These are phyloP conservation scores for Penicillium sp. DNA, from an alignment of 2,329 filamentous ascomycete species.

Conservation along the genomic window DNA sequence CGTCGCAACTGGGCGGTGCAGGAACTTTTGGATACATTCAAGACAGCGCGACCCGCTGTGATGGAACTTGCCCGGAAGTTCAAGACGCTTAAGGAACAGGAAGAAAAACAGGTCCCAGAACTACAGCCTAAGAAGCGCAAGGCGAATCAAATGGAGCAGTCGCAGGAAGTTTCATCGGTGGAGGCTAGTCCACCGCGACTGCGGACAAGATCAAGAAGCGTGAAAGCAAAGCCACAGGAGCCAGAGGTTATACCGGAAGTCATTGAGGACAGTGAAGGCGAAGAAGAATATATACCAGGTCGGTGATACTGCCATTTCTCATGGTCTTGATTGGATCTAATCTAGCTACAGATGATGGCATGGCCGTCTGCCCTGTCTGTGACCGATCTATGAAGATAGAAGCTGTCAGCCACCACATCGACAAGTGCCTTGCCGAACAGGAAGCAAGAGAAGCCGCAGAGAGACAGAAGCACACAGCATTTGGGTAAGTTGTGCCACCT, in stretches of 20 bases:
- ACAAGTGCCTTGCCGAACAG: constrained; percentile 55
- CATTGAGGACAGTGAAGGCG: constrained; percentile 44
- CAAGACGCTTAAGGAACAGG: constrained; percentile 56
- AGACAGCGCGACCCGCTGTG: constrained; percentile 61
- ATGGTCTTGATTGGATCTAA: constrained; percentile 11
- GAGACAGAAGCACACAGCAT: constrained; percentile 18
- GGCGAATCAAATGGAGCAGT: constrained; percentile 31
- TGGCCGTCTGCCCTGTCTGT: constrained; percentile 85
- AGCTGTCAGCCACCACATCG: constrained; percentile 77
- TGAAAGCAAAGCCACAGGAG: constrained; percentile 14
- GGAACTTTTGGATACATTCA: constrained; percentile 80
- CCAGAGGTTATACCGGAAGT: constrained; percentile 25
- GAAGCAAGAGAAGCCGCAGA: constrained; percentile 1
- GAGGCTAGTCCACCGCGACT: constrained; percentile 28
- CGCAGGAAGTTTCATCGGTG: constrained; percentile 40
- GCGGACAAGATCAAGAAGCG: constrained; percentile 38
- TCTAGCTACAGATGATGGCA: constrained; percentile 59
- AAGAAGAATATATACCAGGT: constrained; percentile 41
- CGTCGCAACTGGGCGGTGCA: constrained; percentile 82
- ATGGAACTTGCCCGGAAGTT: constrained; percentile 62
- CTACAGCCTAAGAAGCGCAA: constrained; percentile 38
- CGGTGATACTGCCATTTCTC: constrained; percentile 7
- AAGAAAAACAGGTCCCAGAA: constrained; percentile 37
- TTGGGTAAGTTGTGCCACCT: constrained; percentile 27
- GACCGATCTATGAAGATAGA: constrained; percentile 74